Conservation (phyloP, 257 asterid species). For the Rubia yunnanensis region DNA sequence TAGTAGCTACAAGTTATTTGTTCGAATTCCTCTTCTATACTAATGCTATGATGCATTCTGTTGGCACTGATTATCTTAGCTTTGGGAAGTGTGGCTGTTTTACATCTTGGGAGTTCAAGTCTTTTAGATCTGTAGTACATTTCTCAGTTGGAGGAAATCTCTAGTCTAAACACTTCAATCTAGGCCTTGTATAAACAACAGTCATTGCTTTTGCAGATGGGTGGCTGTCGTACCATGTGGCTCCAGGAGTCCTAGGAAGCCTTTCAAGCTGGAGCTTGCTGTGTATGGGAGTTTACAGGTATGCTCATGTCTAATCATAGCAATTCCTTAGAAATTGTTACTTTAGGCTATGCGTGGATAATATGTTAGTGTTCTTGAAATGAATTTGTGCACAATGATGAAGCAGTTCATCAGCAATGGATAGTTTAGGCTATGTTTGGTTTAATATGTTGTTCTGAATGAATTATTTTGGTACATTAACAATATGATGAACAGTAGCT, state of each 20-base stretch:
- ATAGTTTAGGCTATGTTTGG: neutral
- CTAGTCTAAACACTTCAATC: neutral
- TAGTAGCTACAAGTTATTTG: neutral
- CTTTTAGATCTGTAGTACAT: neutral
- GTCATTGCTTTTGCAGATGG: conserved; percentile 47
- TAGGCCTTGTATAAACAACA: neutral
- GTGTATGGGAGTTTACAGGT: conserved; percentile 65
- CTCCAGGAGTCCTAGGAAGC: conserved; percentile 53
- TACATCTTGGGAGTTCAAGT: neutral
- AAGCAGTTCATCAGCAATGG: neutral
- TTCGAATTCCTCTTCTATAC: neutral
- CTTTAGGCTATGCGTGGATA: neutral
- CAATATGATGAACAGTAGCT: neutral
- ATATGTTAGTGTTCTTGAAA: neutral
- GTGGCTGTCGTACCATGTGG: conserved; percentile 87
- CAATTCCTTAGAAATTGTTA: neutral
- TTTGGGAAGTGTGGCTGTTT: neutral
- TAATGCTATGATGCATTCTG: neutral
- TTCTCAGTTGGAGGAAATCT: neutral
- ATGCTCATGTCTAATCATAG: neutral
- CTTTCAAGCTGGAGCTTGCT: conserved; percentile 90
- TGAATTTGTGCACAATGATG: neutral
- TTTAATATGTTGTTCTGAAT: no score
- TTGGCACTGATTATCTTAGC: neutral
- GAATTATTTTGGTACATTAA: neutral